phyloP scores from a whole-genome alignment of 345 rosid species.

The Pelargonium nanum region DNA sequence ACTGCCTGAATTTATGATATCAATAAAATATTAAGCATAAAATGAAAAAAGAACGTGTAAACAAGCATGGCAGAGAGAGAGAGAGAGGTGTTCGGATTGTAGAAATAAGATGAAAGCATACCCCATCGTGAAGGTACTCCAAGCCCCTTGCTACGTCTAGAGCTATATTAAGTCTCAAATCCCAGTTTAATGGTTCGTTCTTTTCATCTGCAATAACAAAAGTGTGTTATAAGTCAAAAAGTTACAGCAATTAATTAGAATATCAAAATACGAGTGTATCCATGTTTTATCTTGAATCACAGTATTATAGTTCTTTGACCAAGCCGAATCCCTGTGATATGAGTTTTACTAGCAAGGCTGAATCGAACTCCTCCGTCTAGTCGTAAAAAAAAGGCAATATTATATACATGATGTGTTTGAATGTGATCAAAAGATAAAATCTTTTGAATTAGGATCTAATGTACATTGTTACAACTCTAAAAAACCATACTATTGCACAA shows the following conservation, averaged over 20 bases:
- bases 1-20: conserved; percentile 50
- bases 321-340: neutral
- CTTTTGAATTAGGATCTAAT: neutral
- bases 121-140: conserved; percentile 99
- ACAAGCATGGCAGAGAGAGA: neutral
- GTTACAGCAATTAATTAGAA: no score
- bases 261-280: no score
- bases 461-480: neutral
- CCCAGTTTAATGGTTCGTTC: conserved; percentile 62
- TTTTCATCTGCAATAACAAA: conserved; percentile 41
- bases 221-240: neutral
- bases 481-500: neutral
- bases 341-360: no score
- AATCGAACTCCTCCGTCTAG: neutral
- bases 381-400: neutral
- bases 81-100: neutral
- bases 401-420: neutral
- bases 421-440: neutral
- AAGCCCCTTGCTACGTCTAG: conserved; percentile 89
- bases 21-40: neutral
- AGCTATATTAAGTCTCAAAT: conserved; percentile 71
- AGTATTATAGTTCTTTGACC: neutral
- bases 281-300: neutral
- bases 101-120: conserved; percentile 17
- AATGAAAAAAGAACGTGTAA: no score